phyloP scores from a whole-genome alignment of 345 rosid genomes.

The Murraya koenigii region DNA sequence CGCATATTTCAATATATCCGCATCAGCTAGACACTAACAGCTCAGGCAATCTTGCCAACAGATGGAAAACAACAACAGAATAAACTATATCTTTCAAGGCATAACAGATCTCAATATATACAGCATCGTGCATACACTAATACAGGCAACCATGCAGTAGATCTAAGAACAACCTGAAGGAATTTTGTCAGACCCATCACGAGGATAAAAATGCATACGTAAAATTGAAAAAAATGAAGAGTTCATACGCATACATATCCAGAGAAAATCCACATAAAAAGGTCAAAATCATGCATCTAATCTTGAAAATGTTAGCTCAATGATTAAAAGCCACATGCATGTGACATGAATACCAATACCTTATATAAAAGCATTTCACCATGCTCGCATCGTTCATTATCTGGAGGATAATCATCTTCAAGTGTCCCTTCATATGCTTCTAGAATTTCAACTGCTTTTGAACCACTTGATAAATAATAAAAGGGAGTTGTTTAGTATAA shows the following conservation, averaged over 20 bases:
- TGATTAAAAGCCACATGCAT: neutral
- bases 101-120: no score
- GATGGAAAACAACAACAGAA: no score
- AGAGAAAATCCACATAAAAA: neutral
- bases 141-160: neutral
- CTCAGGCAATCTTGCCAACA: neutral
- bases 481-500: constrained; percentile 5
- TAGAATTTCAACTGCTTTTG: constrained; percentile 96
- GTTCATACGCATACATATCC: neutral
- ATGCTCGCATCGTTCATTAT: constrained; percentile 91
- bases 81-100: no score
- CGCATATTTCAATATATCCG: neutral
- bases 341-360: constrained; percentile 38
- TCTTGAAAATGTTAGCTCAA: neutral
- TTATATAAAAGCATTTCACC: constrained; percentile 98
- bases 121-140: no score
- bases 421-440: constrained; percentile 99
- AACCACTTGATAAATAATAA: constrained; percentile 47
- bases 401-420: constrained; percentile 98
- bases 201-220: neutral
- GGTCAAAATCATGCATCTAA: neutral
- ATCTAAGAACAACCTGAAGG: neutral
- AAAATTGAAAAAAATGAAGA: neutral
- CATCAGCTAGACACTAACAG: neutral
- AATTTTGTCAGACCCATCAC: neutral